Evolutionary conservation across 352 stramenopile species (phyloP).

Genomic region (Globisporangium alternatum): DNA sequence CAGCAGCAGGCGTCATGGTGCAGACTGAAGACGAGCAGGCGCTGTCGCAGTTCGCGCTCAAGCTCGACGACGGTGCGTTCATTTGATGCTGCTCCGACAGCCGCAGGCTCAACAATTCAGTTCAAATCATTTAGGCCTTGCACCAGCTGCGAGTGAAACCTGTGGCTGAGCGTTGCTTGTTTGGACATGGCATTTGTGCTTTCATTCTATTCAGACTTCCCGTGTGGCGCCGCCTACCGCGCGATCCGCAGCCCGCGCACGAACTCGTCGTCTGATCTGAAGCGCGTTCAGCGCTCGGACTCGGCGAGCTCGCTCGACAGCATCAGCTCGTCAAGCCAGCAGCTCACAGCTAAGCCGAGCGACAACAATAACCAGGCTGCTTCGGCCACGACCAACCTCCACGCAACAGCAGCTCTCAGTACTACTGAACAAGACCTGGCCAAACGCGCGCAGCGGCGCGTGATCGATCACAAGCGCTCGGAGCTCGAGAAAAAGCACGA

Average conservation of each 20-base stretch:
- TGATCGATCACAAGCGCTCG: constrained; percentile 56
- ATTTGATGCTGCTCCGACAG: no score
- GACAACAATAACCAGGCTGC: constrained; percentile 12
- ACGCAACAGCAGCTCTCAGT: not conserved
- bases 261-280: constrained; percentile 6
- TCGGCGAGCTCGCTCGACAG: constrained; percentile 6
- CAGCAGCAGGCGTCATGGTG: constrained; percentile 13
- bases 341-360: not conserved
- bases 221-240: constrained; percentile 43
- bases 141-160: not conserved
- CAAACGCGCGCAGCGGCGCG: constrained; percentile 41
- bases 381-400: not conserved
- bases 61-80: constrained; percentile 16
- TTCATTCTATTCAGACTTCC: constrained; percentile 23
- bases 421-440: constrained; percentile 33
- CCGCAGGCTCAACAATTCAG: not conserved
- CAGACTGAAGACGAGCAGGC: constrained; percentile 8
- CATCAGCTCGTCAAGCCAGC: not conserved
- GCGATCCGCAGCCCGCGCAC: constrained; percentile 43
- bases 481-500: constrained; percentile 53
- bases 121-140: not conserved
- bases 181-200: not conserved
- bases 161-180: constrained; percentile 2
- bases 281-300: constrained; percentile 6
- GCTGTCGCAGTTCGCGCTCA: constrained; percentile 11